These are phyloP conservation scores for Coemansia sp. DNA, from an alignment of 192 early-diverging fungal genomes.

Conservation along the genomic window DNA sequence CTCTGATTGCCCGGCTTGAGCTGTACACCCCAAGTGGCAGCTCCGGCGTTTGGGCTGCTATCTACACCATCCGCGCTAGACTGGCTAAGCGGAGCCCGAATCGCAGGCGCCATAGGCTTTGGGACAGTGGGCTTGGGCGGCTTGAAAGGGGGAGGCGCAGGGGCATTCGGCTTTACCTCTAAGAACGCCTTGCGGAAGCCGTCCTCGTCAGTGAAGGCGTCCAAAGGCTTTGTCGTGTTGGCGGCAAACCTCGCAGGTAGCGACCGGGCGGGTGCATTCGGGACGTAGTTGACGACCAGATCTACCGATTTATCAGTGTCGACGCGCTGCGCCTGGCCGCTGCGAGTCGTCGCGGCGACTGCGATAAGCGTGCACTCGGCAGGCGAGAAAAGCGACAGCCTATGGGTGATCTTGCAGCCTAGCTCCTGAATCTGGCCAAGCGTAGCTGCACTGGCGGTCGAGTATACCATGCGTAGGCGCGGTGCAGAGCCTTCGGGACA, in stretches of 20 bases:
- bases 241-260: constrained; percentile 40
- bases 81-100: neutral
- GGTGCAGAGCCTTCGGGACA: constrained; percentile 48
- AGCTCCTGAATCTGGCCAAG: constrained; percentile 43
- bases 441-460: constrained; percentile 35
- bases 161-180: constrained; percentile 36
- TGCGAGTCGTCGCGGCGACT: constrained; percentile 43
- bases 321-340: constrained; percentile 42
- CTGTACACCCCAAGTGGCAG: constrained; percentile 43
- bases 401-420: constrained; percentile 39
- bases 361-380: constrained; percentile 47
- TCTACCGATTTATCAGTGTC: constrained; percentile 33
- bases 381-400: constrained; percentile 39
- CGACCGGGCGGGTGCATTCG: constrained; percentile 33
- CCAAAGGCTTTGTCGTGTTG: constrained; percentile 27
- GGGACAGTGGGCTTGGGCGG: constrained; percentile 7
- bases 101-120: neutral
- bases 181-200: constrained; percentile 48
- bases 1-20: constrained; percentile 26
- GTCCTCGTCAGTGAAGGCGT: constrained; percentile 42
- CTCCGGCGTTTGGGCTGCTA: constrained; percentile 35
- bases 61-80: constrained; percentile 25
- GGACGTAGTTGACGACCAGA: constrained; percentile 43
- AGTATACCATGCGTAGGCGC: constrained; percentile 55
- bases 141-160: constrained; percentile 34